Evolutionary conservation across 805 yeast genomes (phyloP).

Genomic region (Candida orba): DNA sequence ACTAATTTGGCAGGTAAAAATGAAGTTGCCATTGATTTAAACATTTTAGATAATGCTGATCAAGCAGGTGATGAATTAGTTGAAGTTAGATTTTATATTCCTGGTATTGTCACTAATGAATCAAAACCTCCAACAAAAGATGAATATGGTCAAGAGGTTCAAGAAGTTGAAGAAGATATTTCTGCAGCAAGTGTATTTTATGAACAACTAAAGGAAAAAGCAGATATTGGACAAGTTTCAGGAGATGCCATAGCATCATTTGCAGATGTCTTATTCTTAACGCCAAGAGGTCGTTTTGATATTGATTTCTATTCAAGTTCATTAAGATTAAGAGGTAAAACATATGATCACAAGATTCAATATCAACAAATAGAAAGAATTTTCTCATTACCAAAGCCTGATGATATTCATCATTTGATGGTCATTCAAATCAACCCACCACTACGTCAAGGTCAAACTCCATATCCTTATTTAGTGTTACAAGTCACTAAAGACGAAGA

Average conservation of each 20-base stretch:
- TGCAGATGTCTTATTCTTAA: slow-evolving; percentile 82
- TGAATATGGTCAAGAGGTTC: slow-evolving; percentile 29
- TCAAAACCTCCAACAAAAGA: slow-evolving; percentile 3
- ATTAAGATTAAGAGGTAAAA: slow-evolving; percentile 90
- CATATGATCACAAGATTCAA: slow-evolving; percentile 93
- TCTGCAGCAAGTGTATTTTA: slow-evolving; percentile 81
- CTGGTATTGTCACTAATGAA: slow-evolving; percentile 60
- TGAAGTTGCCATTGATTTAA: slow-evolving; percentile 89
- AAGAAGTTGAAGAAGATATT: slow-evolving; percentile 36
- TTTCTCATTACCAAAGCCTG: slow-evolving; percentile 89
- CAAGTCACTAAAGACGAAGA: slow-evolving; percentile 90
- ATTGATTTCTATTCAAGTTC: slow-evolving; percentile 87
- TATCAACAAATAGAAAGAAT: slow-evolving; percentile 85
- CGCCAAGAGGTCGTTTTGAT: slow-evolving; percentile 98
- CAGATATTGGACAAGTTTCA: slow-evolving; percentile 88
- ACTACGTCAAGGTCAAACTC: slow-evolving; percentile 94
- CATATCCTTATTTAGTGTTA: slow-evolving; percentile 85
- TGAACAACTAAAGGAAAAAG: slow-evolving; percentile 86
- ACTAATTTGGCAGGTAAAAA: slow-evolving; percentile 86
- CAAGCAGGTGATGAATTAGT: slow-evolving; percentile 93
- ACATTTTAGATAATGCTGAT: slow-evolving; percentile 43
- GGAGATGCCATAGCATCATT: slow-evolving; percentile 95
- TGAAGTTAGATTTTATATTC: slow-evolving; percentile 88
- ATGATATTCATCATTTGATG: slow-evolving; percentile 82
- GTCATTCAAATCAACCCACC: slow-evolving; percentile 95